A percentile compares a stretch with the other conserved stretches of the same genome.
Conservation (phyloP, 768 basidiomycete genomes). For the Podaxis sp. region DNA sequence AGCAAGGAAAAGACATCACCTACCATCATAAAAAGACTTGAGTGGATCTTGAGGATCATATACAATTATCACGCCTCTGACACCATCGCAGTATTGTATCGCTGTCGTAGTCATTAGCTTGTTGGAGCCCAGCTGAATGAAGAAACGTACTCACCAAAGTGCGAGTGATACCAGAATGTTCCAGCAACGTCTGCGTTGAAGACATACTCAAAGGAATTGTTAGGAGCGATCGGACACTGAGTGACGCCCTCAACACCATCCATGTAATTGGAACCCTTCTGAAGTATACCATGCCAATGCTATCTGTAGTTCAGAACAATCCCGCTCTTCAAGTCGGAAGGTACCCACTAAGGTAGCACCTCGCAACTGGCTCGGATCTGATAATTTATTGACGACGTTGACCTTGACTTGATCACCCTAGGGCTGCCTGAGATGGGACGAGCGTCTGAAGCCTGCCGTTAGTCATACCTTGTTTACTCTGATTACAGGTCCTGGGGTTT, state of each 20-base stretch:
- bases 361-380: conserved; percentile 31
- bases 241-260: conserved; percentile 43
- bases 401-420: conserved; percentile 37
- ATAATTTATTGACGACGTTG: conserved; percentile 45
- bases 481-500: conserved; percentile 29
- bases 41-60: conserved; percentile 24
- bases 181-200: conserved; percentile 31
- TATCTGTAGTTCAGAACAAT: conserved; percentile 11
- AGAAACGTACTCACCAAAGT: conserved; percentile 22
- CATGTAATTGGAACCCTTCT: conserved; percentile 38
- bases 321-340: not conserved
- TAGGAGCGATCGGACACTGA: conserved; percentile 46
- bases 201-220: conserved; percentile 41
- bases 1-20: not conserved
- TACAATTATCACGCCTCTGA: conserved; percentile 22
- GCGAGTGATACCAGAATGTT: conserved; percentile 38
- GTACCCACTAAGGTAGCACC: conserved; percentile 30
- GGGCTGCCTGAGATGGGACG: not conserved
- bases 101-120: not conserved
- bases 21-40: conserved; percentile 26
- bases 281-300: conserved; percentile 57
- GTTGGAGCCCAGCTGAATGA: not conserved
- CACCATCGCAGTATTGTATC: conserved; percentile 26
- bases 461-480: conserved; percentile 24
- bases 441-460: not conserved